Evolutionary conservation across 2,329 filamentous ascomycete species (phyloP), one percentile per base, ranked within the genome.

Genomic region (Pochonia chlamydosporia): DNA sequence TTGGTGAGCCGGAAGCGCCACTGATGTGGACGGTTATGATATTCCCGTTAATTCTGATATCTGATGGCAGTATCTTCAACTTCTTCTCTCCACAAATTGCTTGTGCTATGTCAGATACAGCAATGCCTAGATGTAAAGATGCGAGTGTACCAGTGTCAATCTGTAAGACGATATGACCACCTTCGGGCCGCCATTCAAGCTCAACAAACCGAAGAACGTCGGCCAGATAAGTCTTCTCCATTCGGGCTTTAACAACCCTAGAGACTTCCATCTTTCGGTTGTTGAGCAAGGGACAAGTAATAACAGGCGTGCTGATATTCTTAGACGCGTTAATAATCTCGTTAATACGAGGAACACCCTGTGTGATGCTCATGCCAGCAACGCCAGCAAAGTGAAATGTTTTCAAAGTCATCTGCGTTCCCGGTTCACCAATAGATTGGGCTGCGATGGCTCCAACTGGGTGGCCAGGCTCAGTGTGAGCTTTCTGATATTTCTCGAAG

Each of bases 301-400:
- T 95, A 61, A 99, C 85, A 0, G 92, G 92, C 1, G 92, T 99
- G 64, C 87, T 93, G 68, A 99, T 97, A 43, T 75, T 73, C 64
- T 89, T 95, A 6, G 89, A 95, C 5, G 92, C 92, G 69, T 97
- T 97, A 81, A 97, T 99, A 56, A 99, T 99, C 75, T 97, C 93
- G 71, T 97, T 97, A 73, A 99, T 97, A 84, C 93, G 92, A 1
- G 92, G 93, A 8, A 97, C 93, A 87, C 92, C 93, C 63, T 96
- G 89, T 0, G 93, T 99, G 62, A 97, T 95, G 78, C 89, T 95
- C 92, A 99, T 97, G 65, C 92, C 92, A 39, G 92, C 92, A 54
- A 99, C 92, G 86, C 93, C 92, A 63, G 92, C 93, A 74, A 97
- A 97, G 85, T 97, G 92, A 82, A 96, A 96, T 63, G 92, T 97